phyloP scores from a whole-genome alignment of 208 protist species.

The Tritrichomonas foetus region DNA sequence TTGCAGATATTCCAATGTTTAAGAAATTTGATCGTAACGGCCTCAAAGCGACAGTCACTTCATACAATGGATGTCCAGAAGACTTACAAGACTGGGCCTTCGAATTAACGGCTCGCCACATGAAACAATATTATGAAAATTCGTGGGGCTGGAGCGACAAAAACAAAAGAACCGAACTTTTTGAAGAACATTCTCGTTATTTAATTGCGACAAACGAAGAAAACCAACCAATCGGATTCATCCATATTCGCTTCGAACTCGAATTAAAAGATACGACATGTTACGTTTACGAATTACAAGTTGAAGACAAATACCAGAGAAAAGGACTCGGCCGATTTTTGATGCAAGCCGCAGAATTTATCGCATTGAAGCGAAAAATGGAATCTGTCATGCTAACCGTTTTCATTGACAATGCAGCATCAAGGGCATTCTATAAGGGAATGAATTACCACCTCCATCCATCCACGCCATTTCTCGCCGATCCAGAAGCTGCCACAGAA shows the following conservation, averaged over 20 bases:
- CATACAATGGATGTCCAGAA: not conserved
- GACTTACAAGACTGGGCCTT: not conserved
- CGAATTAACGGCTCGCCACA: not conserved
- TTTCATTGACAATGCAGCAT: not conserved
- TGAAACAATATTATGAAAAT: not conserved
- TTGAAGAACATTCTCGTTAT: not conserved
- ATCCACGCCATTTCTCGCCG: not conserved
- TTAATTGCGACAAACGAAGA: not conserved
- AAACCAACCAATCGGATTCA: not conserved
- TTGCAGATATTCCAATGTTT: slow-evolving; percentile 18
- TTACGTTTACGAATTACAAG: not conserved
- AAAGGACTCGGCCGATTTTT: not conserved
- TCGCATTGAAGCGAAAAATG: not conserved
- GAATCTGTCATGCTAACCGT: not conserved
- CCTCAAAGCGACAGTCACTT: not conserved
- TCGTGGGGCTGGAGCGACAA: slow-evolving; percentile 8
- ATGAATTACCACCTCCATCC: slow-evolving; percentile 14
- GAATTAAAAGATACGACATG: not conserved
- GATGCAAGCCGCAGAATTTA: slow-evolving; percentile 10
- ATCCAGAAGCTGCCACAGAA: not conserved
- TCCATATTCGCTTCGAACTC: slow-evolving; percentile 11
- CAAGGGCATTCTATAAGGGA: not conserved
- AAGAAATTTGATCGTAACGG: slow-evolving; percentile 15
- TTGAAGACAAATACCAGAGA: not conserved
- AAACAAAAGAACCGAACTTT: not conserved